Base-by-base conservation (phyloP, 2,329 filamentous ascomycete species). In the Pseudogymnoascus sp. region DNA sequence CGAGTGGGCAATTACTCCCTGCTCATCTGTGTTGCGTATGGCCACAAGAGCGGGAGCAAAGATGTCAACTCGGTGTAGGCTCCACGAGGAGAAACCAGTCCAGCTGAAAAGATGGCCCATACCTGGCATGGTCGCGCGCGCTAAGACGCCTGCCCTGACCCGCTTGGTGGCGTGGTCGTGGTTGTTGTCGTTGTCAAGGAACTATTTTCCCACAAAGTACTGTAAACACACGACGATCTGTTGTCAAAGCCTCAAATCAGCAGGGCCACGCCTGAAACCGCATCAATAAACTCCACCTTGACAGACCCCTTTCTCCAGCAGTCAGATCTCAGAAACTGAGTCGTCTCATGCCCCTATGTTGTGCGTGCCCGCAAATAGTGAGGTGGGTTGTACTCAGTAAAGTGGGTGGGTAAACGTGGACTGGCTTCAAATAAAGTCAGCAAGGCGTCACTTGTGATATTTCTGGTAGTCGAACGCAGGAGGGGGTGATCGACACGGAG, bases 261-360 rank as follows among this genome's bases (percentile, higher is more conserved):
- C 28, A 14, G 22, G 42, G 22, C 42, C 25, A 33, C 22, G 12
- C 12, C 25, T 55, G 45, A 30, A 52, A 52, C 45, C n/a, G 23
- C 23, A 30, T 52, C 14, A 23, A 30, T 19, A 30, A 55, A 49
- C 25, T 19, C 25, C 45, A 19, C 45, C 16, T 3, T 3, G 25
- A 33, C 45, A 55, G 25, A 28, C 25, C 45, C 45, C 45, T 30
- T 55, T 33, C 25, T 52, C 8, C 25, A 33, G 45, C 25, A 11
- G 45, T 55, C 45, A 33, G 25, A 55, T 55, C 16, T 55, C n/a
- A 30, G 12, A 41, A 55, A 55, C 45, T 55, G 45, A 55, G 45
- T 55, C 45, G 45, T 55, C 45, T 55, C 45, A 55, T 55, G 45
- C 25, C 45, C 45, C 45, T 33, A 55, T 55, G 28, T 30, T 55